Percentiles rank a stretch among this genome's conserved stretches.
phyloP scores from a whole-genome alignment of 2,329 filamentous ascomycete genomes.

The Apiospora hydei region DNA sequence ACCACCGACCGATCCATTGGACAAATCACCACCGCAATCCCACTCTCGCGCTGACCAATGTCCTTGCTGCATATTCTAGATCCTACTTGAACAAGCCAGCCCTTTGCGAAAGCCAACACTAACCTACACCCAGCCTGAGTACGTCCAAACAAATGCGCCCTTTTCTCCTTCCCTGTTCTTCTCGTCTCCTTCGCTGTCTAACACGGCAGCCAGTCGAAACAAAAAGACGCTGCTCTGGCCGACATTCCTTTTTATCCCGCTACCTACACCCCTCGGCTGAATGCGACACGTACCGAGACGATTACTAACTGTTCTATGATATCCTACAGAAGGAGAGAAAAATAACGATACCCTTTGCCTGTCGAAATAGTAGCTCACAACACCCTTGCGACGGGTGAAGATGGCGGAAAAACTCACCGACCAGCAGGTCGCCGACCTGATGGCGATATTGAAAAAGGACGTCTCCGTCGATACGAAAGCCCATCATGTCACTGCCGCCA shows the following conservation, averaged over 20 bases:
- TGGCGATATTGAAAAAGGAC: conserved; percentile 64
- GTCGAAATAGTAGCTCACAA: neutral
- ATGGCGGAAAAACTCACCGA: conserved; percentile 67
- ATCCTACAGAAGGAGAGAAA: neutral
- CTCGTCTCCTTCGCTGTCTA: neutral
- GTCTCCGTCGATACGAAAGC: conserved; percentile 75
- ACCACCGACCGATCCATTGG: conserved; percentile 1
- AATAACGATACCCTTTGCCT: neutral
- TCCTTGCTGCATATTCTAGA: neutral
- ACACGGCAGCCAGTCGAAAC: neutral
- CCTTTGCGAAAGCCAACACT: neutral
- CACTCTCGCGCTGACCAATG: neutral
- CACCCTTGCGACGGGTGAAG: conserved; percentile 30
- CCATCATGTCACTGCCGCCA: conserved; percentile 74
- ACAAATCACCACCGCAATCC: conserved; percentile 12
- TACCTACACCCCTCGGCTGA: neutral
- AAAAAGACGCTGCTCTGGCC: neutral
- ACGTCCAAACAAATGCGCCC: neutral
- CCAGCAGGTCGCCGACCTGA: conserved; percentile 63
- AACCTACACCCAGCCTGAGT: neutral
- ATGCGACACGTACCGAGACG: neutral
- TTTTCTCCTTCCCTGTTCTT: neutral
- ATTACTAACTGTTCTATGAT: neutral
- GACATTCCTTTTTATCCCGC: neutral
- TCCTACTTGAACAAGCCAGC: neutral